Conservation (phyloP, 2,329 filamentous ascomycete genomes). For the Metarhizium robertsii region DNA sequence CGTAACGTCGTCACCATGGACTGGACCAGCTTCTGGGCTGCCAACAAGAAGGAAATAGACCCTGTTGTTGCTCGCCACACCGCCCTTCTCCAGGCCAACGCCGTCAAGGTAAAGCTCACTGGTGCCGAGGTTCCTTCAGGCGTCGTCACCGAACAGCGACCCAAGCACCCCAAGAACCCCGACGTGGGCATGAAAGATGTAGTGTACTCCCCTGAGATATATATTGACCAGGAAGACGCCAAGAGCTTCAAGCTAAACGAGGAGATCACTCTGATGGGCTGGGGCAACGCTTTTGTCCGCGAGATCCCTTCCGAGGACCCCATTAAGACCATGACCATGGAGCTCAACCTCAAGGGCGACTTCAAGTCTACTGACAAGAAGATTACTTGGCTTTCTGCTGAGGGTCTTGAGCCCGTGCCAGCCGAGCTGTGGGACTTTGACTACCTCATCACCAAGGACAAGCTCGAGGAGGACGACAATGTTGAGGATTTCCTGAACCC, state of each 20-base stretch:
- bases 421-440: conserved; percentile 92
- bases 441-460: conserved; percentile 91
- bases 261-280: conserved; percentile 93
- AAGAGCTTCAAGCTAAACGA: conserved; percentile 73
- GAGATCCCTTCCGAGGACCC: conserved; percentile 48
- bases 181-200: conserved; percentile 81
- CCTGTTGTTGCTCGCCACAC: conserved; percentile 66
- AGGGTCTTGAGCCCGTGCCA: conserved; percentile 66
- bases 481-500: conserved; percentile 77
- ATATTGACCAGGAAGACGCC: conserved; percentile 82
- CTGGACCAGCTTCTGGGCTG: conserved; percentile 65
- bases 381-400: conserved; percentile 80
- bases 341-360: conserved; percentile 86
- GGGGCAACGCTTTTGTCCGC: conserved; percentile 81
- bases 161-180: conserved; percentile 83
- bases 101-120: conserved; percentile 60
- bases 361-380: conserved; percentile 96
- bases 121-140: conserved; percentile 58
- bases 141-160: conserved; percentile 63
- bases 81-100: conserved; percentile 59
- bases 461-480: conserved; percentile 78
- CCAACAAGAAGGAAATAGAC: conserved; percentile 78
- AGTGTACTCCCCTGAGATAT: conserved; percentile 61
- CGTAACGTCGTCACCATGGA: conserved; percentile 79
- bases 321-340: conserved; percentile 64